Base-by-base conservation (phyloP, 495 filamentous ascomycete species). In the Aspergillus ellipticus region DNA sequence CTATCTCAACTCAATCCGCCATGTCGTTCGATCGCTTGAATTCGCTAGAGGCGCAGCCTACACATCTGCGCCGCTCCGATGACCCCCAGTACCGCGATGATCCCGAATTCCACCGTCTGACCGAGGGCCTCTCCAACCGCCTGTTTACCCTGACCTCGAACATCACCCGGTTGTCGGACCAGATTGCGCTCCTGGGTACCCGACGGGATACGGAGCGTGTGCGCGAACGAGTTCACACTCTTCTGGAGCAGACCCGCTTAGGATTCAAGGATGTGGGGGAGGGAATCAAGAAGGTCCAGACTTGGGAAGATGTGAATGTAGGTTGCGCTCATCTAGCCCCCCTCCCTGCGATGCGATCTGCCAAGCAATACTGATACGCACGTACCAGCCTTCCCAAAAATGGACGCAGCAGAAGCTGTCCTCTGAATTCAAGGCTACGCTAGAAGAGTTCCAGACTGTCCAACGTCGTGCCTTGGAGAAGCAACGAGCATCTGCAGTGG, bases 391-490 rank as follows among this genome's bases (percentile, higher is more conserved):
- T 28, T 87, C 89, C 6, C 93, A 95, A 73, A 90, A 89, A 70
- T 97, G 92, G 78, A 94, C 89, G 10, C 93, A 97, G 59, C 87
- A 93, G 60, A 97, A 97, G 66, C 83, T 97, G 33, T 92, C 89
- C 42, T 86, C 88, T 58, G 92, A 97, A 66, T 96, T 96, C 79
- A 85, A 90, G 66, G 81, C 88, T 45, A 87, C 89, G 45, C 82
- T 97, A 51, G 80, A 84, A 61, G 90, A 96, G 64, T 97, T 99
- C 73, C 95, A 99, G 73, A 74, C 76, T 16, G 84, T 96, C 31
- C 94, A 97, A 71, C 87, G 91, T 24, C 81, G 82, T 45, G 93
- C 93, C 16, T 75, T 97, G 46, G 92, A 97, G 68, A 97, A 96
- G 62, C 87, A 96, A 71, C 87, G 93, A 28, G 87, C 90, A 20